phyloP scores from a whole-genome alignment of 2,329 filamentous ascomycete genomes.

The Xylaria sp. region DNA sequence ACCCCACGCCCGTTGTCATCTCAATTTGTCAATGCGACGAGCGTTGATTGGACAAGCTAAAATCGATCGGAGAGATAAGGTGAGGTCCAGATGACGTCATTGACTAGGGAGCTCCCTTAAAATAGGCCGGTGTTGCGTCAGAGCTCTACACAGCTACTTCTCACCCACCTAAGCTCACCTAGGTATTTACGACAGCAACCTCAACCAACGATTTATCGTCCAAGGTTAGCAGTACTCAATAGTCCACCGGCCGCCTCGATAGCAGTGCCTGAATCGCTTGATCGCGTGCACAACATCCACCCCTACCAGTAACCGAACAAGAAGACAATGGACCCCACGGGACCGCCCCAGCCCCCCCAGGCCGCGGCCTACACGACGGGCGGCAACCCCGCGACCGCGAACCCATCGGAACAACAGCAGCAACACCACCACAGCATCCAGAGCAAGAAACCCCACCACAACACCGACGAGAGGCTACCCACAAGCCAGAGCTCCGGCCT shows the following conservation, averaged over 20 bases:
- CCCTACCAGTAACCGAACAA: no score
- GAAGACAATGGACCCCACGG: conserved; percentile 34
- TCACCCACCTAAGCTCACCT: not conserved
- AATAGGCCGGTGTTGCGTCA: no score
- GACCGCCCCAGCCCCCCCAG: conserved; percentile 31
- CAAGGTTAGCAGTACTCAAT: not conserved
- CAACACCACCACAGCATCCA: conserved; percentile 16
- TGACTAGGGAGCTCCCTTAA: conserved; percentile 13
- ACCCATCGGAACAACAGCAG: conserved; percentile 28
- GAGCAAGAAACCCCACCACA: conserved; percentile 8
- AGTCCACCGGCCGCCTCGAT: not conserved
- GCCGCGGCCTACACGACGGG: conserved; percentile 31
- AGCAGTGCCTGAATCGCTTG: not conserved
- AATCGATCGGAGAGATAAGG: no score
- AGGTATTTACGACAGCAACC: not conserved
- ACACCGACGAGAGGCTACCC: conserved; percentile 27
- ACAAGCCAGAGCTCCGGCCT: conserved; percentile 15
- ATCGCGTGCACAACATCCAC: not conserved
- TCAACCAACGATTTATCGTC: not conserved
- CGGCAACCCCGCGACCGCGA: conserved; percentile 33
- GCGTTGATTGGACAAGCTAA: no score
- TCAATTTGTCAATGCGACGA: no score
- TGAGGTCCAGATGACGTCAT: conserved; percentile 16
- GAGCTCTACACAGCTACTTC: not conserved
- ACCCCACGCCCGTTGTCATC: no score